Evolutionary conservation across 129 eudicot species (phyloP).

Genomic region (Heracleum sosnowskyi): DNA sequence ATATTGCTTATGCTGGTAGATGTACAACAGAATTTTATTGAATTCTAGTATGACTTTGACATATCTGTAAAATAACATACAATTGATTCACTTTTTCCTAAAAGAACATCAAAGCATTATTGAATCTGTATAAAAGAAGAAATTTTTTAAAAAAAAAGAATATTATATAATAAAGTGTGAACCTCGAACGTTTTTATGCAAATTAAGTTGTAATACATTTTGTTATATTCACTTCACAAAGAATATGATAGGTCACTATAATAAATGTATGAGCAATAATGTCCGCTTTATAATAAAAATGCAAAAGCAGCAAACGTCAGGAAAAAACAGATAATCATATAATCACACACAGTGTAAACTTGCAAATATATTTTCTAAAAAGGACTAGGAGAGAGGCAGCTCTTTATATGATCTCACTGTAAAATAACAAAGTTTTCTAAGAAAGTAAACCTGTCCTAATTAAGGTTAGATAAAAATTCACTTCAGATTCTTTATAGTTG

Average conservation of each 20-base stretch:
- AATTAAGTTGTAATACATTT: background rate
- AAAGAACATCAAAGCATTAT: background rate
- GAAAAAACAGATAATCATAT: too few species aligned
- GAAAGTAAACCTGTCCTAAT: too few species aligned
- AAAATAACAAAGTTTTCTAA: too few species aligned
- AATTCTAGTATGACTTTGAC: conserved; percentile 41
- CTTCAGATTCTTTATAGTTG: background rate
- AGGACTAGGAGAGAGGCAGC: too few species aligned
- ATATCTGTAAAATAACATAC: background rate
- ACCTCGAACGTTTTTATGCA: too few species aligned
- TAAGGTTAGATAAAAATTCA: too few species aligned
- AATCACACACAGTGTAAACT: too few species aligned
- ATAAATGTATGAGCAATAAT: background rate
- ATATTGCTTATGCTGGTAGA: conserved; percentile 77
- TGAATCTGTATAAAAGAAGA: background rate
- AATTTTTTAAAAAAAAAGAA: too few species aligned
- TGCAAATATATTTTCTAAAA: too few species aligned
- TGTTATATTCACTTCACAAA: background rate
- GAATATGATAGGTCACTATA: background rate
- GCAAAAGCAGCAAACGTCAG: too few species aligned
- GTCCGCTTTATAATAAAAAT: background rate
- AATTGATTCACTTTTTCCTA: background rate
- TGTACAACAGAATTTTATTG: conserved; percentile 74
- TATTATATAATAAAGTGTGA: too few species aligned
- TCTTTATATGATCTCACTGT: background rate